Evolutionary conservation across 192 early-diverging fungal species (phyloP), one percentile per base, ranked within the genome.

Genomic region (Mortierella antarctica): DNA sequence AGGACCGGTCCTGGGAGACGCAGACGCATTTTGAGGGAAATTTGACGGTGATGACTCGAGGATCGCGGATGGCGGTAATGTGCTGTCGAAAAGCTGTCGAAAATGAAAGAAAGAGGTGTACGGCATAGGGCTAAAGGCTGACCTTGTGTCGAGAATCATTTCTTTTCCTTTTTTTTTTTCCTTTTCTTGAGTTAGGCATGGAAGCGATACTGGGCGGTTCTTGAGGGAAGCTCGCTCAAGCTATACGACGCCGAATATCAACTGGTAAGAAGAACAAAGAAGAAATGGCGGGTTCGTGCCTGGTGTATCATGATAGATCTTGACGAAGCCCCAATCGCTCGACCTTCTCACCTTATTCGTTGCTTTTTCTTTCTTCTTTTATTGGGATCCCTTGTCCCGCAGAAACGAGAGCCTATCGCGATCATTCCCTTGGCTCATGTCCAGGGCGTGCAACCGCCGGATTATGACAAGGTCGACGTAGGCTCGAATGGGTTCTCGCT

Each of bases 171-270:
- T 58, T 67, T 3, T 44, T 47, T 9, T 41, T 41, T 12, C 15
- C 39, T 6, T 11, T 18, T 14, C 13, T 13, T 41, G 9, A 4
- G 2, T 23, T 47, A 78, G 76, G 42, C 69, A 15, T 80, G 70
- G 77, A 80, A 80, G 60, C 50, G 70, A 11, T 80, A 80, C 51
- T 80, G 70, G 69, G 70, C 77, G 4, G 77, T 72, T n/a, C 60
- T 80, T 15, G 49, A 72, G 53, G 70, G 77, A 40, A 57, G 42
- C 53, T 17, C 70, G 6, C 12, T 80, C 60, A 80, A 80, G 65
- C 59, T 80, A 7, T 80, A 80, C 50, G 77, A 80, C 53, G 62
- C 70, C 14, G 76, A 80, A 44, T 71, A 80, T 51, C 76, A 80
- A 31, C 21, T 50, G 56, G 74, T 77, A 77, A 49, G 40, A 7